These are phyloP conservation scores for Bromus sterilis DNA, from an alignment of 176 grass and related monocot genomes.

Conservation along the genomic window DNA sequence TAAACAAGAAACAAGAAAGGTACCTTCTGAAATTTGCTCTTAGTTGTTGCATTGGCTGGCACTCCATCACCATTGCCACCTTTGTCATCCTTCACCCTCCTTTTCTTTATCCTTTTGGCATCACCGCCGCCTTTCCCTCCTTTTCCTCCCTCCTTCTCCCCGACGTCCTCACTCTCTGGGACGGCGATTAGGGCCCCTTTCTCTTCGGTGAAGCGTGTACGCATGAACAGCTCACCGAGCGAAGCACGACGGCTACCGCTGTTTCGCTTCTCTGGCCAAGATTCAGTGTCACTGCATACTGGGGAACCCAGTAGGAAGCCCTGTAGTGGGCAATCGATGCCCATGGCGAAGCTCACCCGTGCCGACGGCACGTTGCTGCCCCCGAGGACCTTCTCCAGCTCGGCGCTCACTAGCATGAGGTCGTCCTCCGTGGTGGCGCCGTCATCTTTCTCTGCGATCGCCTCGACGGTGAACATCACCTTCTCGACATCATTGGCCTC, in stretches of 20 bases:
- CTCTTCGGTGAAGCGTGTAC: conserved; percentile 57
- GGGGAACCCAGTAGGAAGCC: conserved; percentile 83
- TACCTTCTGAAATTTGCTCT: conserved; percentile 92
- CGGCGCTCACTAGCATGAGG: conserved; percentile 66
- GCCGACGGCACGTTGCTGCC: conserved; percentile 50
- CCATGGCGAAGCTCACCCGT: conserved; percentile 56
- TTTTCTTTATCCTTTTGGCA: conserved; percentile 39
- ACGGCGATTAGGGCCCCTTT: conserved; percentile 37
- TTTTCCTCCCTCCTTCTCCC: conserved; percentile 24
- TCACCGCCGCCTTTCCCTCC: background rate
- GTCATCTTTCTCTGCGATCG: conserved; percentile 75
- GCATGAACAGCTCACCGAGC: conserved; percentile 95
- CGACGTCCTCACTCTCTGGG: conserved; percentile 25
- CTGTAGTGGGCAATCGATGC: conserved; percentile 67
- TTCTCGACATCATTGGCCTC: background rate
- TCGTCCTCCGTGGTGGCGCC: conserved; percentile 73
- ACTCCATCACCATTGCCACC: background rate
- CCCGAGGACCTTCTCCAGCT: conserved; percentile 87
- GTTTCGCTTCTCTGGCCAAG: conserved; percentile 13
- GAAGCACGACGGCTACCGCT: conserved; percentile 58
- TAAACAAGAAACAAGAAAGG: background rate
- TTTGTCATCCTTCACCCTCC: conserved; percentile 37
- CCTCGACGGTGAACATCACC: conserved; percentile 35
- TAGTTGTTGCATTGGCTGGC: background rate
- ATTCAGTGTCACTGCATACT: conserved; percentile 49